Base-by-base conservation (phyloP, 192 early-diverging fungal species). In the Backusella mclennaniae region DNA sequence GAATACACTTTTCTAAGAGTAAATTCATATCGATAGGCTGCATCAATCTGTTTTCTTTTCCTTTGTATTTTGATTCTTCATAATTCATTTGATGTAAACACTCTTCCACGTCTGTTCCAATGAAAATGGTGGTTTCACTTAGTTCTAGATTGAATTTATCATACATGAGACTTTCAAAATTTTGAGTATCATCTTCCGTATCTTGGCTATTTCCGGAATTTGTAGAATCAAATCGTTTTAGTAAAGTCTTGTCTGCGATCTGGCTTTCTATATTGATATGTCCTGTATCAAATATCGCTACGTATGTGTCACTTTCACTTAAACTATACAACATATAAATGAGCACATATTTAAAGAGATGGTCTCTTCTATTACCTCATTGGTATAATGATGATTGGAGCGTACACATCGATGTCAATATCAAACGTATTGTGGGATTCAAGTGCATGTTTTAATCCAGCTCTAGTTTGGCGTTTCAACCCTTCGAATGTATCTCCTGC, bases 301-400 rank as follows among this genome's bases (percentile, higher is more conserved):
- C 89, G 68, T 84, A 71, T 33, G 90, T 79, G 39, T 88, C 71
- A 17, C 80, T 77, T 38, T 84, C 79, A 4, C 83, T 74, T 35
- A 84, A 82, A 44, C 88, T 81, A n/a, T 33, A 63, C 31, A 66
- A 19, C 63, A 72, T 21, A 15, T 35, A 52, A 39, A 59, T 59
- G 36, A 31, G n/a, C 46, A 44, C 23, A 31, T 35, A 35, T 53
- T 29, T 53, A 23, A 21, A 39, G 17, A 14, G 46, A 8, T 56
- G 1, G 31, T 19, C 39, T 59, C 6, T 9, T 9, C 2, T 59
- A 23, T 59, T 78, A 77, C 76, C 73, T 79, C 72, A 86, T 84
- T 19, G 94, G 95, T 7, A 97, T 79, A 17, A 96, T 83, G 83
- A 97, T 87, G 39, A 95, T 89, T 0, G 96, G 96, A 7, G 96